Percentiles rank a stretch among this genome's conserved stretches.
Conservation (phyloP, 495 filamentous ascomycete genomes). For the Neurospora sp. region DNA sequence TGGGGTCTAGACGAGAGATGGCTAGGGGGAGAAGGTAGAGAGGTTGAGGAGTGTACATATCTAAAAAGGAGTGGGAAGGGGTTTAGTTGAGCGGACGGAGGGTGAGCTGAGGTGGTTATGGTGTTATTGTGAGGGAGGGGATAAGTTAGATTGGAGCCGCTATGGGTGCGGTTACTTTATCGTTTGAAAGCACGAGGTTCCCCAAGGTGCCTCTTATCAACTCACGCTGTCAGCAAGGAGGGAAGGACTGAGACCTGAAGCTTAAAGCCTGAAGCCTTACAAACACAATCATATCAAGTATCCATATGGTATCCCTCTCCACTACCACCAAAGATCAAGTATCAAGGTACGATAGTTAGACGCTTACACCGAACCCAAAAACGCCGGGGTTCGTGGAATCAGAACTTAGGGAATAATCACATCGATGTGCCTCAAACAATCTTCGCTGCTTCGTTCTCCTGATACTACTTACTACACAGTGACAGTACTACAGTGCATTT, state of each 20-base stretch:
- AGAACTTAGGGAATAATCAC: no score
- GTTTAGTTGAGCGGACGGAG: background rate
- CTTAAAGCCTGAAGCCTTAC: background rate
- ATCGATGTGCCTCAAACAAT: no score
- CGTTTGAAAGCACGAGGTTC: background rate
- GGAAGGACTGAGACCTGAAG: background rate
- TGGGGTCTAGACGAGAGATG: background rate
- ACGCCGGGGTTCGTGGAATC: no score
- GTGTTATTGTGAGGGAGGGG: background rate
- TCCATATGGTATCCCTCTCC: no score
- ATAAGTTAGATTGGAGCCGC: background rate
- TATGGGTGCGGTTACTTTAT: background rate
- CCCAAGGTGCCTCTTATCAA: background rate
- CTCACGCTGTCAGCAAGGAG: background rate
- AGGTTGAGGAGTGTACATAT: background rate
- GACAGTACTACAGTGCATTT: no score
- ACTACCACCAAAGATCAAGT: no score
- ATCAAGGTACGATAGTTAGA: no score
- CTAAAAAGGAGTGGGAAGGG: background rate
- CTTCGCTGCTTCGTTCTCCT: no score
- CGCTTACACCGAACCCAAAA: no score
- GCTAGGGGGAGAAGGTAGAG: background rate
- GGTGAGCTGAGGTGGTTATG: background rate
- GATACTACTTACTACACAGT: no score
- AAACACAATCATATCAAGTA: no score